Evolutionary conservation across 345 rosid genomes (phyloP).

Genomic region (Moricandia moricandioides): DNA sequence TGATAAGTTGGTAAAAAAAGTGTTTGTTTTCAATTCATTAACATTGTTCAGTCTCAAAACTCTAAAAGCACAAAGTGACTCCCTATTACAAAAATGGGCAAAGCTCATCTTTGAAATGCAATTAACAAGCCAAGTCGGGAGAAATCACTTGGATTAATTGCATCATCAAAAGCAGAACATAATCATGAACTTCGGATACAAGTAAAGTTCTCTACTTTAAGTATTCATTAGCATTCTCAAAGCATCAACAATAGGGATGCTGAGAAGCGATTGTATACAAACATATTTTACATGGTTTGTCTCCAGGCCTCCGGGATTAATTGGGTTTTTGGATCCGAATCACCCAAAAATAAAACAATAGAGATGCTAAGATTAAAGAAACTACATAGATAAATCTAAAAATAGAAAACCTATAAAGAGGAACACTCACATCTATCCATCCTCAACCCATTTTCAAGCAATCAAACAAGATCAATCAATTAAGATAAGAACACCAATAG

Average conservation of each 20-base stretch:
- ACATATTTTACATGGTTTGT: too few relatives aligned
- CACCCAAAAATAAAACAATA: too few relatives aligned
- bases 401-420: background rate
- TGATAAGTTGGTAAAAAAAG: background rate
- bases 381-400: background rate
- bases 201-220: background rate
- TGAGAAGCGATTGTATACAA: too few relatives aligned
- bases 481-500: background rate
- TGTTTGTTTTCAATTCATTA: background rate
- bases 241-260: background rate
- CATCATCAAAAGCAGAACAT: too few relatives aligned
- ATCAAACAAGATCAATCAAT: background rate
- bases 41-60: background rate
- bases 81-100: background rate
- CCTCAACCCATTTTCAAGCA: slow-evolving; percentile 5
- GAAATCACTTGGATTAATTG: background rate
- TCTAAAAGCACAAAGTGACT: background rate
- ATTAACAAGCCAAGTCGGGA: background rate
- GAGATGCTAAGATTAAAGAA: too few relatives aligned
- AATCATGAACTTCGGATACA: background rate
- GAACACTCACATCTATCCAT: background rate
- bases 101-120: background rate
- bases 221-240: background rate
- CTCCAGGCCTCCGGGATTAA: too few relatives aligned
- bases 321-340: too few relatives aligned